phyloP scores from a whole-genome alignment of 495 filamentous ascomycete species.

The Darksidea phi region DNA sequence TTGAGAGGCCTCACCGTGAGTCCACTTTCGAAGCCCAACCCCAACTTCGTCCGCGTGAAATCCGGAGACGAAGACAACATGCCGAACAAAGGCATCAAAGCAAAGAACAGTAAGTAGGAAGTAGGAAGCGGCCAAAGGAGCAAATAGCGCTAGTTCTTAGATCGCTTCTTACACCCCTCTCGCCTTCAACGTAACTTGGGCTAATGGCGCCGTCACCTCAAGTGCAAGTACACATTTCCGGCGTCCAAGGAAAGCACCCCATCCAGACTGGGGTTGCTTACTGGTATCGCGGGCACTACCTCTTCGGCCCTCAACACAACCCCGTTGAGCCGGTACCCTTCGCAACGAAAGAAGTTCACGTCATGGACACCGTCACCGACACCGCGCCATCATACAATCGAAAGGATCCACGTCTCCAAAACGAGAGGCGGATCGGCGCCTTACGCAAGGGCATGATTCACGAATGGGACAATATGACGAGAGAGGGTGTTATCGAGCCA shows the following conservation, averaged over 20 bases:
- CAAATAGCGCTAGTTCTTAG: no score
- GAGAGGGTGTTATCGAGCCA: background rate
- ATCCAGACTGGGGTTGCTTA: conserved; percentile 4
- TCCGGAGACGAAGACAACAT: no score
- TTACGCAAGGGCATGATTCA: background rate
- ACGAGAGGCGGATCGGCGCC: background rate
- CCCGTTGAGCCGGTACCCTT: conserved; percentile 1
- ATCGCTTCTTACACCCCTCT: no score
- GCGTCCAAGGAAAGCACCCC: background rate
- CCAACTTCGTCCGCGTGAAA: no score
- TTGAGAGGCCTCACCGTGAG: no score
- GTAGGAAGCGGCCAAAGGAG: no score
- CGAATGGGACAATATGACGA: background rate
- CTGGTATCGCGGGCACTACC: conserved; percentile 7
- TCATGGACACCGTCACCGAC: no score
- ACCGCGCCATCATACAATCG: background rate
- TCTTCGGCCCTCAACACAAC: background rate
- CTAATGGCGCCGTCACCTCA: no score
- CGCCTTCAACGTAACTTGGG: no score
- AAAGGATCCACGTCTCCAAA: background rate
- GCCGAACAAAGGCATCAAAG: background rate
- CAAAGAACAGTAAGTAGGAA: no score
- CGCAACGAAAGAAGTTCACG: background rate
- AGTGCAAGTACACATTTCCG: conserved; percentile 2
- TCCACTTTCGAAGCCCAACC: no score